Percentiles rank a stretch among this genome's conserved stretches.
phyloP scores from a whole-genome alignment of 2,329 filamentous ascomycete genomes.

The Simplicillium aogashimaense region DNA sequence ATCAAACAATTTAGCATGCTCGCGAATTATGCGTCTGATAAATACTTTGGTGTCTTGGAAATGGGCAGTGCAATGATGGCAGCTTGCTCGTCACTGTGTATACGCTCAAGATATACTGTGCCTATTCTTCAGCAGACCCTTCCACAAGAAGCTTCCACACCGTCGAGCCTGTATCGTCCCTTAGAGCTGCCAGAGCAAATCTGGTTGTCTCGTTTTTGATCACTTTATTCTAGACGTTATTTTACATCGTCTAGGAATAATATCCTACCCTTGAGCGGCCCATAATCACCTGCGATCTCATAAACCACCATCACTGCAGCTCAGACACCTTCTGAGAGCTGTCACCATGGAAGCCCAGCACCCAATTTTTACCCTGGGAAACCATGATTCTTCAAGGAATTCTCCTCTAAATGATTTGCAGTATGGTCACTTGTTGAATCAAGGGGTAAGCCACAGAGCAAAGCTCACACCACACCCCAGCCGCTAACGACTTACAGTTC shows the following conservation, averaged over 20 bases:
- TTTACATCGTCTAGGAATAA: too few species aligned
- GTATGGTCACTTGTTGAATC: constrained; percentile 57
- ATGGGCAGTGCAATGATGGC: too few species aligned
- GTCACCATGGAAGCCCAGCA: constrained; percentile 12
- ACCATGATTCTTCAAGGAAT: constrained; percentile 58
- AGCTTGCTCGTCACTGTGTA: not conserved
- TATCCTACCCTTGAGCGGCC: too few species aligned
- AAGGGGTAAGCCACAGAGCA: constrained; percentile 45
- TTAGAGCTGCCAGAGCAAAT: too few species aligned
- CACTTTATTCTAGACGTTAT: too few species aligned
- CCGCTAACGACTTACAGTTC: constrained; percentile 43
- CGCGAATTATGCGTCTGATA: too few species aligned
- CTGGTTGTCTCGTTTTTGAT: too few species aligned
- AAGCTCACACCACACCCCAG: constrained; percentile 6
- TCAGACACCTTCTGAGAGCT: not conserved
- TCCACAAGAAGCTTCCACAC: constrained; percentile 2
- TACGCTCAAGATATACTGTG: constrained; percentile 5
- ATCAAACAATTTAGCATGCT: too few species aligned
- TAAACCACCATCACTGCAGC: too few species aligned
- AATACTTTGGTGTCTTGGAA: too few species aligned
- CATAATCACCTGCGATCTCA: too few species aligned
- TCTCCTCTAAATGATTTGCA: constrained; percentile 53
- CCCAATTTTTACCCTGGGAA: constrained; percentile 59
- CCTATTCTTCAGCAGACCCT: not conserved
- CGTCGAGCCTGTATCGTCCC: not conserved